Evolutionary conservation across 2,329 filamentous ascomycete species (phyloP).

Genomic region (Fusarium coffeatum): DNA sequence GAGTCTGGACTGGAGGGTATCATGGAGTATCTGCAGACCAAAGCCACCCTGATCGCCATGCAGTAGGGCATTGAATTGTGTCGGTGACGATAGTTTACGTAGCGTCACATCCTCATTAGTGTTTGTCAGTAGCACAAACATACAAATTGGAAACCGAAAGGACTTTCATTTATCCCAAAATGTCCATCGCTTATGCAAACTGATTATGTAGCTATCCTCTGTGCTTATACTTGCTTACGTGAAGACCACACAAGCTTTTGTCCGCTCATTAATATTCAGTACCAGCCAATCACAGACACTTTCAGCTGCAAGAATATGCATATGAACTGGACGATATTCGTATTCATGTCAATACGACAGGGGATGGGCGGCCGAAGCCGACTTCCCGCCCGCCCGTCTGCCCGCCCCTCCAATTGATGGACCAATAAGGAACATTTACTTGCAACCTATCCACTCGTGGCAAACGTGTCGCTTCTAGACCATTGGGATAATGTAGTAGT

Average conservation of each 20-base stretch:
- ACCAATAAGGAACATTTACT: neutral
- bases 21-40: neutral
- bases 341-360: neutral
- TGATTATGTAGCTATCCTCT: neutral
- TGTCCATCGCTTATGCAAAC: neutral
- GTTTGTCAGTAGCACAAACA: neutral
- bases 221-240: conserved; percentile 6
- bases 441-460: accelerated
- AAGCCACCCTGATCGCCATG: neutral
- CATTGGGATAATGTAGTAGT: neutral
- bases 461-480: neutral
- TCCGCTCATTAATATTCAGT: too few species aligned
- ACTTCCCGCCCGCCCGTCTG: neutral
- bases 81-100: neutral
- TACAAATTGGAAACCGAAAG: neutral
- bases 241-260: neutral
- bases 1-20: conserved; percentile 2
- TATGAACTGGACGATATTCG: neutral
- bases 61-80: neutral
- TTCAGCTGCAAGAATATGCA: neutral
- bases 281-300: neutral
- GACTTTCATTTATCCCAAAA: neutral
- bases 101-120: too few species aligned
- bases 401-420: neutral
- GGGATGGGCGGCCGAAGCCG: neutral